Evolutionary conservation across 2,329 filamentous ascomycete species (phyloP).

Genomic region (Chaetomium globosum): DNA sequence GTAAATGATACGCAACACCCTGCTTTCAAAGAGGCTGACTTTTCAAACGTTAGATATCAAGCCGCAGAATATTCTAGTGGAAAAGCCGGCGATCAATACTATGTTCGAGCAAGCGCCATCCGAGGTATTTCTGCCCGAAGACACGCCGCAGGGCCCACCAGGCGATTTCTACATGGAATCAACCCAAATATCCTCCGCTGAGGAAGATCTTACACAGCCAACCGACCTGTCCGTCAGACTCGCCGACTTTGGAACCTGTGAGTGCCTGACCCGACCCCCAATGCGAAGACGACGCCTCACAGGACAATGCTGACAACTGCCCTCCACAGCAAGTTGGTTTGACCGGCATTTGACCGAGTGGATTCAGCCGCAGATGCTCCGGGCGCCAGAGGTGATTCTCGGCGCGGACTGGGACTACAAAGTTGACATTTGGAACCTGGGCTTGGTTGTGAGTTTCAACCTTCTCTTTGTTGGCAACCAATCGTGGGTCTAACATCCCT

Average conservation of each 20-base stretch:
- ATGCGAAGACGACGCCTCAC: too few relatives aligned
- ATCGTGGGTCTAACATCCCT: background rate
- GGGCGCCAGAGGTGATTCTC: slow-evolving; percentile 27
- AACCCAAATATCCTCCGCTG: slow-evolving; percentile 10
- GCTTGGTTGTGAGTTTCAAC: slow-evolving; percentile 7
- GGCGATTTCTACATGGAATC: slow-evolving; percentile 25
- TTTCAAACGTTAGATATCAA: slow-evolving; percentile 21
- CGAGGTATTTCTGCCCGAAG: slow-evolving; percentile 3
- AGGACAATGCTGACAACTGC: background rate
- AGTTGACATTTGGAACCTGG: slow-evolving; percentile 28
- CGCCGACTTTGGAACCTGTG: slow-evolving; percentile 27
- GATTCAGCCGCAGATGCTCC: slow-evolving; percentile 26
- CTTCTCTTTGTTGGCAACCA: background rate
- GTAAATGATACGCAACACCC: background rate
- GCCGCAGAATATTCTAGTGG: slow-evolving; percentile 28
- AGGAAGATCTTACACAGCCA: slow-evolving; percentile 17
- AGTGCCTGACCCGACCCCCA: background rate
- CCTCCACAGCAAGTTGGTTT: slow-evolving; percentile 21
- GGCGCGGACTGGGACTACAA: slow-evolving; percentile 27
- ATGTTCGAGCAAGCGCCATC: slow-evolving; percentile 25
- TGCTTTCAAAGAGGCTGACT: background rate
- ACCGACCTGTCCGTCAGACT: slow-evolving; percentile 19
- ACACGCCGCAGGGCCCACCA: slow-evolving; percentile 5
- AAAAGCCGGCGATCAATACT: slow-evolving; percentile 21
- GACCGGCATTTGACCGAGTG: slow-evolving; percentile 22